Conservation (phyloP, 2,329 filamentous ascomycete genomes). For the Cladosporium sp. region DNA sequence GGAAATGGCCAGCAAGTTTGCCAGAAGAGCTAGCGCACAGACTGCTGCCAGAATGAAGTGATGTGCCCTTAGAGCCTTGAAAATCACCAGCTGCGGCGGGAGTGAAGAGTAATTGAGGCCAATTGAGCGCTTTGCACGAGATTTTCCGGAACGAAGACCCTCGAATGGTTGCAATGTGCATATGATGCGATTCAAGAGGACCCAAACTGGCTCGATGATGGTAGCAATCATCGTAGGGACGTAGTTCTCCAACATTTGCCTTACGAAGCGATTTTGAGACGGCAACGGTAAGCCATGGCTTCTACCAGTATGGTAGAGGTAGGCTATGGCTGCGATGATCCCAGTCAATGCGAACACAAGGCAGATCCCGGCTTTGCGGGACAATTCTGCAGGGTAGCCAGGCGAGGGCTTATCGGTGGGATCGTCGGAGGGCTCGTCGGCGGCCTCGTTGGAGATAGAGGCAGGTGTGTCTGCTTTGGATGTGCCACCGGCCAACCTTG, state of each 20-base stretch:
- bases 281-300: conserved; percentile 32
- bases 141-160: conserved; percentile 41
- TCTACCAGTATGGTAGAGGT: background rate
- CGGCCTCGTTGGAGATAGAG: too few relatives aligned
- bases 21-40: conserved; percentile 45
- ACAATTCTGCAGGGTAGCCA: background rate
- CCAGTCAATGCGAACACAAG: background rate
- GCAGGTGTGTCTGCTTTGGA: too few relatives aligned
- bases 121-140: conserved; percentile 26
- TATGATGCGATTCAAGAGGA: conserved; percentile 49
- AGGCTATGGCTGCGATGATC: background rate
- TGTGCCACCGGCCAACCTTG: too few relatives aligned
- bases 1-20: conserved; percentile 51
- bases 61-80: conserved; percentile 39
- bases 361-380: background rate
- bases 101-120: conserved; percentile 51
- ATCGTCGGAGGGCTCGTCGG: too few relatives aligned
- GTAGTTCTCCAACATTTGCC: conserved; percentile 45
- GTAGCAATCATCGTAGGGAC: conserved; percentile 53
- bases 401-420: background rate
- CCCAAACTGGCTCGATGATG: conserved; percentile 53
- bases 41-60: conserved; percentile 47
- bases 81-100: conserved; percentile 50
- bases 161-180: conserved; percentile 54
- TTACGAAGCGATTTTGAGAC: conserved; percentile 32